These are phyloP conservation scores for Inga leiocalycina DNA, from an alignment of 306 rosid genomes.

Conservation along the genomic window DNA sequence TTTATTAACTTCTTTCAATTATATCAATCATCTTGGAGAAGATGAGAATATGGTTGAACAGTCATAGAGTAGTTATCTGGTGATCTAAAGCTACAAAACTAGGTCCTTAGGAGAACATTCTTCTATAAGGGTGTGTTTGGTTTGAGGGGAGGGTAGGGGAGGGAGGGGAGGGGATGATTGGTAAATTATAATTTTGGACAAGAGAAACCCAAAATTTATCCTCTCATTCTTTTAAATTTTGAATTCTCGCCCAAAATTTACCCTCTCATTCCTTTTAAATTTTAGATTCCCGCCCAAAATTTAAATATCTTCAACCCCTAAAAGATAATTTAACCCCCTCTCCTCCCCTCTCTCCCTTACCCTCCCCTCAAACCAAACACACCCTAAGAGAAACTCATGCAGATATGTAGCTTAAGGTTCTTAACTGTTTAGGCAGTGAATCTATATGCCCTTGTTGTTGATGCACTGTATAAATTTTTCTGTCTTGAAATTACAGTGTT, in stretches of 20 bases:
- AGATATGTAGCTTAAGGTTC: not conserved
- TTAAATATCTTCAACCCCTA: too few relatives aligned
- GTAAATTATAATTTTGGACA: too few relatives aligned
- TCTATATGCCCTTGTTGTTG: constrained; percentile 22
- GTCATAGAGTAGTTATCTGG: not conserved
- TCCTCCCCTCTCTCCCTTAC: too few relatives aligned
- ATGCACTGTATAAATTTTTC: not conserved
- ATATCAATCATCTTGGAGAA: not conserved
- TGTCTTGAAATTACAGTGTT: not conserved
- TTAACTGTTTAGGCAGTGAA: constrained; percentile 1
- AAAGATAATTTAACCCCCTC: too few relatives aligned
- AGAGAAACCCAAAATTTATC: too few relatives aligned
- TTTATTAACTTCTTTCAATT: not conserved
- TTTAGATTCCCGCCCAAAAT: too few relatives aligned
- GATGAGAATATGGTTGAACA: not conserved
- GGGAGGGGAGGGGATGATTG: too few relatives aligned
- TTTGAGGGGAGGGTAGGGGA: too few relatives aligned
- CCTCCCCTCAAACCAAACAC: too few relatives aligned
- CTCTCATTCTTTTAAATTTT: too few relatives aligned
- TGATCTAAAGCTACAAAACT: not conserved
- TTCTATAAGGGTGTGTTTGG: not conserved
- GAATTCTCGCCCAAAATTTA: too few relatives aligned
- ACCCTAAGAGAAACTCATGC: not conserved
- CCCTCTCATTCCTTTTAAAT: too few relatives aligned
- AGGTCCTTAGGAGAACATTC: not conserved